Conservation (phyloP, 2,329 filamentous ascomycete species). For the Gyromitra esculenta region DNA sequence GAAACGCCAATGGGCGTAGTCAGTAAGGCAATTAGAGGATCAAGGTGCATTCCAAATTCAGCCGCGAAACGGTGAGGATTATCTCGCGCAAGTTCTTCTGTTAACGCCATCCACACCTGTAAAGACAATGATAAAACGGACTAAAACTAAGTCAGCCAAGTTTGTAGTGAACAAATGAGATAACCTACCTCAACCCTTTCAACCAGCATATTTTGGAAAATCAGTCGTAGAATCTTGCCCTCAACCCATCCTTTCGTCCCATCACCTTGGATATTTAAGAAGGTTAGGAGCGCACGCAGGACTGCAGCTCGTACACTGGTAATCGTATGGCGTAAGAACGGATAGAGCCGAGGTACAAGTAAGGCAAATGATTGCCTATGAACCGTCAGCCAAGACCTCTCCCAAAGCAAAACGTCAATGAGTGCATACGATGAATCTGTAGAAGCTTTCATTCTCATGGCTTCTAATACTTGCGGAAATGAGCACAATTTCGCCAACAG, state of each 20-base stretch:
- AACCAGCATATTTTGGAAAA: constrained; percentile 95
- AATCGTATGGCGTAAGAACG: constrained; percentile 96
- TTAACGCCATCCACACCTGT: constrained; percentile 84
- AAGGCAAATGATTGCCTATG: constrained; percentile 79
- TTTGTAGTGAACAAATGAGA: background rate
- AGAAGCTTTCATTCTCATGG: constrained; percentile 75
- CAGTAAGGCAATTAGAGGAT: constrained; percentile 83
- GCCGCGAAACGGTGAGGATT: constrained; percentile 72
- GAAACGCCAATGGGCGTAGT: constrained; percentile 92
- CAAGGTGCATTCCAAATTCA: constrained; percentile 79
- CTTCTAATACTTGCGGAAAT: constrained; percentile 88
- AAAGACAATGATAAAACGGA: constrained; percentile 75
- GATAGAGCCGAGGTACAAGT: constrained; percentile 91
- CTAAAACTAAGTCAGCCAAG: constrained; percentile 39
- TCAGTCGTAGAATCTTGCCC: constrained; percentile 83
- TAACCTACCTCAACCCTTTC: constrained; percentile 83
- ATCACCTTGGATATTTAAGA: constrained; percentile 83
- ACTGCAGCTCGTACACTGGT: constrained; percentile 94
- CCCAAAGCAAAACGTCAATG: background rate
- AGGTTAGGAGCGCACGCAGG: constrained; percentile 89
- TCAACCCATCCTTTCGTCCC: constrained; percentile 89
- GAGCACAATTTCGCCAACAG: constrained; percentile 93
- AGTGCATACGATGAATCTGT: constrained; percentile 57
- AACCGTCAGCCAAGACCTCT: constrained; percentile 43
- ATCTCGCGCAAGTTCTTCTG: constrained; percentile 72